Base-by-base conservation (phyloP, 805 yeast species). In the Cyberlindnera suaveolens region DNA sequence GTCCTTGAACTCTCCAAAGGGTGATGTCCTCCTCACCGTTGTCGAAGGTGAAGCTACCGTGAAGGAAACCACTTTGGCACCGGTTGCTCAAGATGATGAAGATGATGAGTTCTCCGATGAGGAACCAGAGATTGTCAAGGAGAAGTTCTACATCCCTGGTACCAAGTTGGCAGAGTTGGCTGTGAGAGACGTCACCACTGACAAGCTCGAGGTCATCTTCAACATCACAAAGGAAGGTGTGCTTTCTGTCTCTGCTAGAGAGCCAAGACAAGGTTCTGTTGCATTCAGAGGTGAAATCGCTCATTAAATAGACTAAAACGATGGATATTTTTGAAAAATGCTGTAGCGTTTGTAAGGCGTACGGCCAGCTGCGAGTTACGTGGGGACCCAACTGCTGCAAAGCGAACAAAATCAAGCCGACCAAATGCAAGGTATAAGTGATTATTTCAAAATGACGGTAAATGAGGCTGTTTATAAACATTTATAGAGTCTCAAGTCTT, bases 41-140 rank as follows among this genome's bases (percentile, higher is more conserved):
- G 82, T 74, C 65, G 97, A 90, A 70, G 96, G 93, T 65, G 82
- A 83, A 64, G 78, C 90, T 61, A 77, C 85, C 55, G 71, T 90
- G 56, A 81, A 82, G 68, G 95, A 88, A 66, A 85, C 87, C 47
- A 81, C 81, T 53, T 64, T 87, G 36, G 96, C 86, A 66, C 70
- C 74, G 49, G 63, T 64, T 41, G 76, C 82, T 41, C 76, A 72
- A 60, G 76, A 72, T 41, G 75, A 65, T 49, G 76, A 72, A 40
- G 75, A 65, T 49, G 73, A 75, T 47, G 74, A 75, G 29, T 81
- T 71, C 51, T 63, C 66, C 20, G 96, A 88, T 56, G 95, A 86
- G 52, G 97, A 90, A 71, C 96, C 96, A 52, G 96, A 90, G 66
- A 74, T 87, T 61, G 69, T 78, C 51, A 82, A 80, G 67, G 85